Conservation (phyloP, 169 alveolate species). For the Babesia sp. region DNA sequence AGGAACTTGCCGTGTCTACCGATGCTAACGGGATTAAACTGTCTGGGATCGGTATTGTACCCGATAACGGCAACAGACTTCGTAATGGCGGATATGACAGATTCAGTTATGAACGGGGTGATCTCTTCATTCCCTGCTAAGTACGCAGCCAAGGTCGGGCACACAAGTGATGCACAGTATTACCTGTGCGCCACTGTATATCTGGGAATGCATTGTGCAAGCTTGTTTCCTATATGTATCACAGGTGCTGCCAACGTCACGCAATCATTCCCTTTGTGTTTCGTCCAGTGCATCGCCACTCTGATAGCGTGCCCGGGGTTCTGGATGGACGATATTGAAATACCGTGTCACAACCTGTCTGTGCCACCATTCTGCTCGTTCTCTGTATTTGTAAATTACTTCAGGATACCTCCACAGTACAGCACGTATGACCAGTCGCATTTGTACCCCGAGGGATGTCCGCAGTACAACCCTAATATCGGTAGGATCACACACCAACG, state of each 20-base stretch:
- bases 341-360: constrained; percentile 75
- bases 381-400: constrained; percentile 76
- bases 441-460: constrained; percentile 77
- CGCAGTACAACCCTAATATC: constrained; percentile 60
- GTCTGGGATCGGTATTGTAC: constrained; percentile 82
- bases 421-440: constrained; percentile 80
- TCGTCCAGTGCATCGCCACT: constrained; percentile 82
- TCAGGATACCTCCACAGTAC: constrained; percentile 81
- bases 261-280: constrained; percentile 69
- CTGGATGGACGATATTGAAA: constrained; percentile 79
- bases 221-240: constrained; percentile 82
- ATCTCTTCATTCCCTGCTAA: constrained; percentile 82
- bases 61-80: constrained; percentile 85
- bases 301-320: constrained; percentile 87
- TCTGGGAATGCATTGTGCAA: constrained; percentile 84
- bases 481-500: constrained; percentile 7
- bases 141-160: constrained; percentile 83
- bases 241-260: constrained; percentile 72
- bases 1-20: constrained; percentile 86
- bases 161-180: constrained; percentile 79
- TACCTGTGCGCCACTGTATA: constrained; percentile 80
- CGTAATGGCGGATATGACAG: constrained; percentile 79
- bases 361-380: constrained; percentile 87
- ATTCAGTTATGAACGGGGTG: constrained; percentile 81
- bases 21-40: constrained; percentile 83